A percentile compares a stretch with the other conserved stretches of the same genome.
Evolutionary conservation across 2,329 filamentous ascomycete species (phyloP).

Genomic region (Alternaria angustiovoidea): DNA sequence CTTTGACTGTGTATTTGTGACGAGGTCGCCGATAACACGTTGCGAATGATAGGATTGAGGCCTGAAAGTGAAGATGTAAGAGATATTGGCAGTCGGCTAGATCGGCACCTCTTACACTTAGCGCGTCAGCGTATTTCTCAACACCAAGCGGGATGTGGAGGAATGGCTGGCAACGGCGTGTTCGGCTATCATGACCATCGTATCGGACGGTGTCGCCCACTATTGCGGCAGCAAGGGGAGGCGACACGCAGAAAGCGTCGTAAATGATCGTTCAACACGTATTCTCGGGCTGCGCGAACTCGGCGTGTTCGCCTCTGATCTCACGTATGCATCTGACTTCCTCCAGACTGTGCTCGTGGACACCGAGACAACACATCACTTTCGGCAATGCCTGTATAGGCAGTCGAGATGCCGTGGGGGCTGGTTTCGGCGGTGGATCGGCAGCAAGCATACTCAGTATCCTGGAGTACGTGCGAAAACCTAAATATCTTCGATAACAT

Average conservation of each 20-base stretch:
- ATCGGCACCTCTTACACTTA: background rate
- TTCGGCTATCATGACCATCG: background rate
- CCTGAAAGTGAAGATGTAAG: background rate
- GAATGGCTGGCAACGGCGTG: background rate
- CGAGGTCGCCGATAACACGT: background rate
- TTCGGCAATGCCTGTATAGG: background rate
- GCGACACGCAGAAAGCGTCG: background rate
- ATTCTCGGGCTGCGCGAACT: background rate
- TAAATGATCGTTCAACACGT: background rate
- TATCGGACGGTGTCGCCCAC: background rate
- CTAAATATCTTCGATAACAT: constrained; percentile 1
- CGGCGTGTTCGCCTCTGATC: background rate
- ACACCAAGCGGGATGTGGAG: constrained; percentile 1
- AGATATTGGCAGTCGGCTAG: background rate
- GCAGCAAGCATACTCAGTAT: constrained; percentile 7
- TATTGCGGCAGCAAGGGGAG: background rate
- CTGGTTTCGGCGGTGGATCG: constrained; percentile 7
- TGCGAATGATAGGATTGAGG: background rate
- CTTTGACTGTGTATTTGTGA: background rate
- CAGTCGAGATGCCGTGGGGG: background rate
- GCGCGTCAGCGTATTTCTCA: background rate
- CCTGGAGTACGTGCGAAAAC: constrained; percentile 1
- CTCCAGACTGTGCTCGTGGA: background rate
- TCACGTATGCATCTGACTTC: background rate
- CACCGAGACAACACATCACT: background rate